Evolutionary conservation across 2,329 filamentous ascomycete genomes (phyloP).

Genomic region (Epichloe sylvatica): DNA sequence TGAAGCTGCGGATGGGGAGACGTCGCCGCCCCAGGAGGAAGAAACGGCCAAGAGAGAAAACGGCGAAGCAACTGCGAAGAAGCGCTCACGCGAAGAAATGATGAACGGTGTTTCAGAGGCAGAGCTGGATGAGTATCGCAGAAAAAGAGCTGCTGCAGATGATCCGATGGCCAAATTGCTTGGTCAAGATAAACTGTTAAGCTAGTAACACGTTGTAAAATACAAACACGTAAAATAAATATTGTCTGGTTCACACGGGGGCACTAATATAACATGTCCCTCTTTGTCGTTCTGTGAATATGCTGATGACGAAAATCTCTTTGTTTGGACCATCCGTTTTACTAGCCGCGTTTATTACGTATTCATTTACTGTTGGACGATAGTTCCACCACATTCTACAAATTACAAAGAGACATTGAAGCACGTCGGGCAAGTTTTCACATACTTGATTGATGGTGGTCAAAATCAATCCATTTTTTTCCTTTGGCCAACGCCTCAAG

Average conservation of each 20-base stretch:
- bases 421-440: background rate
- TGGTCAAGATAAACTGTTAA: conserved; percentile 54
- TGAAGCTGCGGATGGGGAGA: conserved; percentile 18
- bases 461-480: conserved; percentile 31
- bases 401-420: background rate
- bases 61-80: conserved; percentile 34
- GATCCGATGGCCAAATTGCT: conserved; percentile 81
- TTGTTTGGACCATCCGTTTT: no score
- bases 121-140: conserved; percentile 74
- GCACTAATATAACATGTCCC: no score
- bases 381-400: background rate
- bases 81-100: conserved; percentile 68
- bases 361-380: no score
- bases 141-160: conserved; percentile 56
- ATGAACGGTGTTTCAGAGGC: conserved; percentile 64
- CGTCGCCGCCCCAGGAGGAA: conserved; percentile 11
- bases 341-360: no score
- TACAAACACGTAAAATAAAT: background rate
- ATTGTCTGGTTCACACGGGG: no score
- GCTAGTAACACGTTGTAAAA: conserved; percentile 6
- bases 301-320: no score
- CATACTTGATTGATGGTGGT: conserved; percentile 11
- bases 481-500: conserved; percentile 38
- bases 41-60: conserved; percentile 19
- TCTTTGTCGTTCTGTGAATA: no score